A percentile compares a stretch with the other conserved stretches of the same genome.
phyloP scores from a whole-genome alignment of 257 asterid genomes.

The Solanum medicagineum region DNA sequence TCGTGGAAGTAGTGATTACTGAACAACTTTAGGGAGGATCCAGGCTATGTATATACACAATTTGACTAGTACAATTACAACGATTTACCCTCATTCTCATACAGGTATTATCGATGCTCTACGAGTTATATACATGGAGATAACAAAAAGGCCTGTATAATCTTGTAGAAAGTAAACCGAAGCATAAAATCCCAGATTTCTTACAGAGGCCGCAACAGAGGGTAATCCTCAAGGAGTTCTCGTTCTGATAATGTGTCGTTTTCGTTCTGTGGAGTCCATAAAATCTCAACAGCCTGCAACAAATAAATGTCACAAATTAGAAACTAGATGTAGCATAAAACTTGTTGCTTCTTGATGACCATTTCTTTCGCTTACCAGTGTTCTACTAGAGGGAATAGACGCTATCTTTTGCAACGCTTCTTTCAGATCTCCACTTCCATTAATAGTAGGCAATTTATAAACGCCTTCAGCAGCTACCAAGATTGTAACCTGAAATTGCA shows the following conservation, averaged over 20 bases:
- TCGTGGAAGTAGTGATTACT: neutral
- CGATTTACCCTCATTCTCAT: neutral
- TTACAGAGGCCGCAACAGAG: conserved; percentile 67
- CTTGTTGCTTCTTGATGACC: neutral
- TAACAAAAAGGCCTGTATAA: neutral
- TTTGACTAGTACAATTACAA: neutral
- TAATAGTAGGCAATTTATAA: conserved; percentile 62
- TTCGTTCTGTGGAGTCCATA: conserved; percentile 96
- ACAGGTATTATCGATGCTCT: neutral
- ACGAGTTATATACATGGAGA: neutral
- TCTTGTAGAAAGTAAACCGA: neutral
- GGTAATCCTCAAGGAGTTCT: conserved; percentile 81
- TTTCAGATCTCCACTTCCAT: conserved; percentile 62
- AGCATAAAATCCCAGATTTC: conserved; percentile 1
- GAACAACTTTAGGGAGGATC: neutral
- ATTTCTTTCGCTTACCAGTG: conserved; percentile 33
- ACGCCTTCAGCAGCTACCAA: conserved; percentile 89
- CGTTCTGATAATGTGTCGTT: conserved; percentile 73
- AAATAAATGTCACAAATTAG: neutral
- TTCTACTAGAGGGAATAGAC: conserved; percentile 71
- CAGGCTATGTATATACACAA: neutral
- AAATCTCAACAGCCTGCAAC: conserved; percentile 82
- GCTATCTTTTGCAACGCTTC: conserved; percentile 86
- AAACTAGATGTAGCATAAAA: neutral
- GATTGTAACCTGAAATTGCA: conserved; percentile 52